Conservation (phyloP, 139 green algal species). For the Coelastrella sp. region DNA sequence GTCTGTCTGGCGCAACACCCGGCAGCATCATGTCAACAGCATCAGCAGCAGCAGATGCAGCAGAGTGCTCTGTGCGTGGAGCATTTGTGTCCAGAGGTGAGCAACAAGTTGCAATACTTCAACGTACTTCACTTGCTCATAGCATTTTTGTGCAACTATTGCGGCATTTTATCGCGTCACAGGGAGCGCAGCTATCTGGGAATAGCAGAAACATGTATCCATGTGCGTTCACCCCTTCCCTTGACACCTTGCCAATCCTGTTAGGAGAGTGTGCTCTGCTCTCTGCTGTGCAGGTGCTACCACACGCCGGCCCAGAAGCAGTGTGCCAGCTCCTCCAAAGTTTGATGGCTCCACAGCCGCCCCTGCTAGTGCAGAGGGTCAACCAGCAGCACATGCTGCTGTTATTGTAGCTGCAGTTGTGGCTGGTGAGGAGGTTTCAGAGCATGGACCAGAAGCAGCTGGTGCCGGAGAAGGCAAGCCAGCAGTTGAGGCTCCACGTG, state of each 20-base stretch:
- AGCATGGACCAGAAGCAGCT: neutral
- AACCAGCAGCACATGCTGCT: neutral
- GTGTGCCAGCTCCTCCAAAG: conserved; percentile 29
- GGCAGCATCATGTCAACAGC: conserved; percentile 23
- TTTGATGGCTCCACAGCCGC: conserved; percentile 19
- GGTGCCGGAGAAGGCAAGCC: neutral
- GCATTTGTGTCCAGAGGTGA: neutral
- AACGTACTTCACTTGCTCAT: no score
- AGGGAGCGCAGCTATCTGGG: no score
- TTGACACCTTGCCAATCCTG: no score
- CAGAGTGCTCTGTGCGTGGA: conserved; percentile 32
- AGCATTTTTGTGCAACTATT: no score
- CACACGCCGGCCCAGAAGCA: conserved; percentile 26
- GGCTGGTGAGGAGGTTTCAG: neutral
- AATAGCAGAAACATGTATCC: no score
- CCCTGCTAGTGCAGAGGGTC: neutral
- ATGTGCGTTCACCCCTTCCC: no score
- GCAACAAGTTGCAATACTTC: neutral
- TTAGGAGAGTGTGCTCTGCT: no score
- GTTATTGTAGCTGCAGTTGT: conserved; percentile 1
- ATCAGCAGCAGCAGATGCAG: neutral
- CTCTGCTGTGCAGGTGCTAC: neutral
- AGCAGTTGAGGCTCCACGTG: neutral
- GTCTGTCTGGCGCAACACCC: neutral
- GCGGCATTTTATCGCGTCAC: no score